Base-by-base conservation (phyloP, 2,329 filamentous ascomycete genomes). In the Phaeosphaeria sp. region DNA sequence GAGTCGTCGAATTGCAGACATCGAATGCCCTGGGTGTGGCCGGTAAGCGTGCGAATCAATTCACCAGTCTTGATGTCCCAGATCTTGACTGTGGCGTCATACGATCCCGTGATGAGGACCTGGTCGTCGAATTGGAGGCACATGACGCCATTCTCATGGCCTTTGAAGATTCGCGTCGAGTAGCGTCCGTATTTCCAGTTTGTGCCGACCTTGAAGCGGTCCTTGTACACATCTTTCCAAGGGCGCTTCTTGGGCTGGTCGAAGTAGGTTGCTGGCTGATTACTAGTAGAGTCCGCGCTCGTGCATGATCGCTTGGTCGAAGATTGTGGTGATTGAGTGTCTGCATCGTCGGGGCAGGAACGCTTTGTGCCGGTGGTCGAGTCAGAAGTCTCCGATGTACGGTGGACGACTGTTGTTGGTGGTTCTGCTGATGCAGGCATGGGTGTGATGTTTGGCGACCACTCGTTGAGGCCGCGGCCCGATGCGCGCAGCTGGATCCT, bases 141-240 rank as follows among this genome's bases (percentile, higher is more conserved):
- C 85, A 89, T 95, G 58, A 95, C 88, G 41, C 94, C 94, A 73
- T 97, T 97, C 11, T 87, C 89, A 77, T 98, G 90, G 1, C 93
- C 94, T 66, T 89, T 89, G 77, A 99, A 92, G 13, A 90, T 87
- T 72, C 90, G 93, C 65, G 91, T 90, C 6, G 89, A 89, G 79
- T 90, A 98, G 39, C 94, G 88, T 3, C 95, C 94, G 63, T 96
- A 93, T 76, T 97, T 96, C 95, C 95, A 99, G 76, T 98, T 98
- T 59, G 90, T 95, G 51, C 95, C 94, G 48, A 99, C 93, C 75
- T 94, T 95, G 83, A 94, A 98, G 17, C 92, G 87, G 75, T 97
- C 94, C 63, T 92, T 91, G 81, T 99, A 99, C 1, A 99, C 92
- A 60, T 96, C 93, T 78, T 99, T 99, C 95, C 95, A 99, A 0